These are phyloP conservation scores for Stevia rebaudiana DNA, from an alignment of 140 eudicot genomes.

Conservation along the genomic window DNA sequence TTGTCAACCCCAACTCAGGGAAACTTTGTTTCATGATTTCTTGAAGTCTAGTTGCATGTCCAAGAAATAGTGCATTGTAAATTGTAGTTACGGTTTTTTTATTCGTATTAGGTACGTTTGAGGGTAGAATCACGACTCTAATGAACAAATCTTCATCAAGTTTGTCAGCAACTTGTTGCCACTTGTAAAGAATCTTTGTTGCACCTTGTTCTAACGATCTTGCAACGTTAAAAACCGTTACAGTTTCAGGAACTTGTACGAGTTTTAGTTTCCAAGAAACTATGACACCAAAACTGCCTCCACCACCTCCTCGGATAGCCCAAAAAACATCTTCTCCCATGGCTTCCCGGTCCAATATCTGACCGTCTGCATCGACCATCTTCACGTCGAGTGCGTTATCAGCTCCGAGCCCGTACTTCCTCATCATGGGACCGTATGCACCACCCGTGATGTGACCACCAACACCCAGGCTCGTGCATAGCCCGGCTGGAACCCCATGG, in stretches of 20 bases:
- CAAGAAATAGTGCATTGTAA: conserved; percentile 46
- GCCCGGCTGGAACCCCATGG: conserved; percentile 55
- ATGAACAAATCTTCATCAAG: conserved; percentile 48
- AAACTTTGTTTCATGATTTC: conserved; percentile 31
- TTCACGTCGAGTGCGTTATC: conserved; percentile 58
- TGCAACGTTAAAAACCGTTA: conserved; percentile 37
- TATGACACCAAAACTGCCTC: conserved; percentile 50
- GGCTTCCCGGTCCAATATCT: conserved; percentile 34
- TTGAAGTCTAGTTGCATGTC: conserved; percentile 23
- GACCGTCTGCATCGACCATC: conserved; percentile 41
- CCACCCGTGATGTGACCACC: conserved; percentile 69
- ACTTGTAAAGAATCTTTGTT: conserved; percentile 41
- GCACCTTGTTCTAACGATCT: conserved; percentile 40
- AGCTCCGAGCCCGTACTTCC: conserved; percentile 49
- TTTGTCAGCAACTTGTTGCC: conserved; percentile 47
- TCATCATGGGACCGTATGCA: conserved; percentile 59
- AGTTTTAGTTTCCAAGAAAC: conserved; percentile 50
- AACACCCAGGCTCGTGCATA: conserved; percentile 54
- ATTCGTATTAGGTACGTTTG: conserved; percentile 20
- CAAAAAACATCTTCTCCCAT: conserved; percentile 70
- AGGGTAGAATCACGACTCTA: conserved; percentile 36
- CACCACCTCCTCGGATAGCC: conserved; percentile 67
- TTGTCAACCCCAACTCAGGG: conserved; percentile 43
- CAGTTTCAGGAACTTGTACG: conserved; percentile 41
- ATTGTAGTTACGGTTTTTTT: conserved; percentile 30